Evolutionary conservation across 2,329 filamentous ascomycete species (phyloP), one percentile per base, ranked within the genome.

Genomic region (Aspergillus fumigatiaffinis): DNA sequence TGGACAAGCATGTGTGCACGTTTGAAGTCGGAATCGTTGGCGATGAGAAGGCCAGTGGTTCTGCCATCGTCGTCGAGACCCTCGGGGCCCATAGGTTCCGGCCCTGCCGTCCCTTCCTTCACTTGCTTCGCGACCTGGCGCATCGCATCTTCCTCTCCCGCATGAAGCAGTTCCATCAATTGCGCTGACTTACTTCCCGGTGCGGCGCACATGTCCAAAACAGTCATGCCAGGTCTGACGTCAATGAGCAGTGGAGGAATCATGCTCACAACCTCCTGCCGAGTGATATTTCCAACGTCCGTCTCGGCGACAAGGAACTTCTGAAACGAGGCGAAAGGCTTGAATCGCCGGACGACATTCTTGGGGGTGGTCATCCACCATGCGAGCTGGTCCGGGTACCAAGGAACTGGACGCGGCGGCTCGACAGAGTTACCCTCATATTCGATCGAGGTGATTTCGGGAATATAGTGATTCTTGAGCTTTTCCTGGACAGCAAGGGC

Each of bases 331-430:
- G 92, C 88, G 73, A 99, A 99, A 2, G 94, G 94, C 38, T 91
- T 87, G 75, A 96, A 96, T 72, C 92, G 92, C 68, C 94, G 89
- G 61, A 99, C 85, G 63, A 97, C 88, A 71, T 96, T 92, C 82
- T 97, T 99, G 61, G 94, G 91, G 5, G 93, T 97, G 49, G 92
- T 96, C 92, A 97, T 97, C 76, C 87, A 92, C 89, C 95, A 99
- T 51, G 94, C 94, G 60, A 99, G 86, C 70, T 91, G 86, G 71
- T 97, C 92, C 46, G 94, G 94, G 73, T 96, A 99, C 91, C 93
- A 97, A 32, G 87, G 80, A 56, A 99, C 88, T 1, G 90, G 84
- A 71, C 85, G 82, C 9, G 94, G 94, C 12, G 94, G 86, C 60
- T 92, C 86, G 64, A 97, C 92, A 14, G 83, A 82, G 67, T 88